Base-by-base conservation (phyloP, 345 rosid genomes). In the Raphanus sativus region DNA sequence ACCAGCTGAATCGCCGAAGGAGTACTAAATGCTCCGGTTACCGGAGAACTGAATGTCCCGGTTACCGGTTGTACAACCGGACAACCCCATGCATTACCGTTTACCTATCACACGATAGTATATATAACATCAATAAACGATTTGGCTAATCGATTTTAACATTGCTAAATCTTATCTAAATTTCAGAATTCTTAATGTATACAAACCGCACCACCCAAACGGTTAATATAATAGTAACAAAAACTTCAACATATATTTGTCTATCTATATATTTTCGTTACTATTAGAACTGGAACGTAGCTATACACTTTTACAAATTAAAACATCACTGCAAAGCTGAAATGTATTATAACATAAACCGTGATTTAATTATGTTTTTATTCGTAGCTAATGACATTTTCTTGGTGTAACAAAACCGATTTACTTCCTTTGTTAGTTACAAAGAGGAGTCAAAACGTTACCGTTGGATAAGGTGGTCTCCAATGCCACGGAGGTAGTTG, bases 31-130 rank as follows among this genome's bases (percentile, higher is more conserved):
- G 42, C 32, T 15, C 25, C 65, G 5, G 38, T 68, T 36, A 89
- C 98, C 65, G 80, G 77, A 52, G 85, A 8, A 70, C 74, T 52
- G 58, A 77, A 79, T 67, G 84, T 72, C 68, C 81, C 74, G 0
- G 68, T 83, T 3, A 83, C 69, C 2, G 87, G 85, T 11, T 86
- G 91, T 84, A 81, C 85, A 64, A 91, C 93, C 6, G 99, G 97
- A 81, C 93, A 89, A 52, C 99, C 99, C 99, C 98, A 95, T 25
- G 94, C 88, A 74, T 91, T 93, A 62, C 90, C 92, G 2, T 84
- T 89, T 73, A 86, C 70, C 98, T 91, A 86, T 81, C 83, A 83
- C 75, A 74, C 12, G 40, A 34, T 36, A 50, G 6, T 62, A 62
- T 15, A 58, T 58, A 58, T 58, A 56, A 52, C 12, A 62, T 62